Evolutionary conservation across 2,329 filamentous ascomycete genomes (phyloP).

Genomic region (Fusarium virguliforme): DNA sequence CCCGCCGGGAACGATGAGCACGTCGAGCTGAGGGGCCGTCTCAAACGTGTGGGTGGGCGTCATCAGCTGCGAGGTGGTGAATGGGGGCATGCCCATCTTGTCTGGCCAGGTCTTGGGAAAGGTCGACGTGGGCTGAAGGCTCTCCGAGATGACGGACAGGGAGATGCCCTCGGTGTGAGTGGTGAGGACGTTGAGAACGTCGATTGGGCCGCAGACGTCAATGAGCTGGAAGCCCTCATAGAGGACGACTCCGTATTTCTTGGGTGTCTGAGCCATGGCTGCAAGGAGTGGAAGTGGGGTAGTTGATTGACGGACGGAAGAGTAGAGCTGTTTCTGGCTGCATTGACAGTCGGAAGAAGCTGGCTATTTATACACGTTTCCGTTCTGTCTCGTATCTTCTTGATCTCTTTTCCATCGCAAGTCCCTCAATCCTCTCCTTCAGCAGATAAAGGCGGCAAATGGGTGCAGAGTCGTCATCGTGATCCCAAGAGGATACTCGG

Average conservation of each 20-base stretch:
- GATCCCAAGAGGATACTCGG: not conserved
- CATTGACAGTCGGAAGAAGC: too few relatives aligned
- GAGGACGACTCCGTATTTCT: constrained; percentile 52
- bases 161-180: constrained; percentile 22
- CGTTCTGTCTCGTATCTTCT: not conserved
- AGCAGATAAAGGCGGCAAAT: not conserved
- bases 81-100: constrained; percentile 30
- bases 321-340: not conserved
- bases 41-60: constrained; percentile 60
- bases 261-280: not conserved
- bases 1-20: constrained; percentile 71
- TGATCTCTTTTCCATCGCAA: not conserved
- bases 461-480: not conserved
- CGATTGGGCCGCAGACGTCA: constrained; percentile 52
- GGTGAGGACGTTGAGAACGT: constrained; percentile 31
- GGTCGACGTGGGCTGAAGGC: constrained; percentile 26
- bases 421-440: not conserved
- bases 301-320: not conserved
- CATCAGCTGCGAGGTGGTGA: constrained; percentile 44
- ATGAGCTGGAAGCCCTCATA: constrained; percentile 58
- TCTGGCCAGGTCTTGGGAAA: constrained; percentile 28
- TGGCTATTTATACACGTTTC: not conserved
- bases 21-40: constrained; percentile 64
- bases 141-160: constrained; percentile 26
- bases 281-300: too few relatives aligned